Conservation (phyloP, 2,329 filamentous ascomycete genomes). For the Cryphonectria nitschkei region DNA sequence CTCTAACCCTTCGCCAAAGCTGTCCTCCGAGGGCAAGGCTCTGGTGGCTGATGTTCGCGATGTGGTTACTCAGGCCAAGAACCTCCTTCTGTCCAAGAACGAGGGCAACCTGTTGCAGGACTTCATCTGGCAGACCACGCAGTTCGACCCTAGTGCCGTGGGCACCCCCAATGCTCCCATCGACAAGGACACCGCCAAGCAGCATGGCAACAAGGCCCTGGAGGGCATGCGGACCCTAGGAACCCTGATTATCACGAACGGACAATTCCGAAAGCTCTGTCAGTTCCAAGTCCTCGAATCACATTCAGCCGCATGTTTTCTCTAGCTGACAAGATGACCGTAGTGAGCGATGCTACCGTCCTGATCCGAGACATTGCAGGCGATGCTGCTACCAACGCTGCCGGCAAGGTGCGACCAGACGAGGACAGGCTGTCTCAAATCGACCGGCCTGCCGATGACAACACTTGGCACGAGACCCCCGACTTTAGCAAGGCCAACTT, state of each 20-base stretch:
- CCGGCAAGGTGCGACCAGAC: conserved; percentile 73
- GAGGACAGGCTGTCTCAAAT: conserved; percentile 78
- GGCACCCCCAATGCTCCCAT: conserved; percentile 67
- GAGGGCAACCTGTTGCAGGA: conserved; percentile 92
- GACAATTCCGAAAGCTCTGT: conserved; percentile 91
- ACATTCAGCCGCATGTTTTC: fast-evolving
- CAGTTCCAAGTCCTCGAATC: conserved; percentile 44
- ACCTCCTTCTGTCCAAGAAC: conserved; percentile 89
- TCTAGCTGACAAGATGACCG: conserved; percentile 23
- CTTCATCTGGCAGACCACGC: conserved; percentile 92
- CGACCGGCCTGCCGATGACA: conserved; percentile 83
- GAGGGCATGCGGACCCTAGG: conserved; percentile 87
- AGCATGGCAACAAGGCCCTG: conserved; percentile 82
- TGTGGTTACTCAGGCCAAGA: conserved; percentile 83
- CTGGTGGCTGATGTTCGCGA: conserved; percentile 77
- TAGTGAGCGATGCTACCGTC: conserved; percentile 76
- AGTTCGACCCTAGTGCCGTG: conserved; percentile 68
- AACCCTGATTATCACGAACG: conserved; percentile 89
- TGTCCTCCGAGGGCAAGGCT: conserved; percentile 81
- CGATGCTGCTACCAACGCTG: conserved; percentile 82
- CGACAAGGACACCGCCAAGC: conserved; percentile 75
- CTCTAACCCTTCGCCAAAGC: conserved; percentile 69
- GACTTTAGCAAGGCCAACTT: conserved; percentile 72
- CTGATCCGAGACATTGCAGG: conserved; percentile 89
- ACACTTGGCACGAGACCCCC: conserved; percentile 90